Evolutionary conservation across 148 eudicot species (phyloP).

Genomic region (Persicaria maculosa): DNA sequence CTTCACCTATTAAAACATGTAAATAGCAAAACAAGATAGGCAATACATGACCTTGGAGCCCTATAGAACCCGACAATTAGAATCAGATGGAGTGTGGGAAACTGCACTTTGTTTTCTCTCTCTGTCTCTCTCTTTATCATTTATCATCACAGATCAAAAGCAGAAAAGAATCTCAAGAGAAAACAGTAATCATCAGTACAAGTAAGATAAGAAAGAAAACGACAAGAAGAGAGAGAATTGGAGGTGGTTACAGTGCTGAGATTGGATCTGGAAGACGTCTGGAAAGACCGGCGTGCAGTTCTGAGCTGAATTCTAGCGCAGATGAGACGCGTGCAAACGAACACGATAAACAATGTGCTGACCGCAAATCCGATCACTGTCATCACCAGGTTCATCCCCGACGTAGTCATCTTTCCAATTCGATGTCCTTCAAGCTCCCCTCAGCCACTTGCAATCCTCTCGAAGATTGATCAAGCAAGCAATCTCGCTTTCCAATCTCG

Average conservation of each 20-base stretch:
- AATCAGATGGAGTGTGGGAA: background rate
- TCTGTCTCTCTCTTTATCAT: background rate
- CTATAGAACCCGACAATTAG: background rate
- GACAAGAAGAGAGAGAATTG: background rate
- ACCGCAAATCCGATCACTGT: constrained; percentile 84
- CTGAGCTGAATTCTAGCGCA: constrained; percentile 80
- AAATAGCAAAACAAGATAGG: background rate
- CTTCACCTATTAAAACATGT: background rate
- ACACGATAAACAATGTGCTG: constrained; percentile 77
- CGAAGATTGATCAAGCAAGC: background rate
- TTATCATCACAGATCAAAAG: constrained; percentile 3
- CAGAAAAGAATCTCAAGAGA: background rate
- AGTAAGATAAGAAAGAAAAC: background rate
- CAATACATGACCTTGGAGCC: background rate
- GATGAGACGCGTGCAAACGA: constrained; percentile 80
- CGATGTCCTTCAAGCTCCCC: background rate
- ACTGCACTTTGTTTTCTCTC: background rate
- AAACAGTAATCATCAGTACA: background rate
- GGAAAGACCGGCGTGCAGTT: constrained; percentile 47
- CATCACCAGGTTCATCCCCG: constrained; percentile 76
- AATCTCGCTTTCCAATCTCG: background rate
- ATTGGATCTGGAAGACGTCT: constrained; percentile 55
- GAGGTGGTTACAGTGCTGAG: constrained; percentile 44
- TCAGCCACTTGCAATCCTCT: background rate
- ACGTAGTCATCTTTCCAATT: constrained; percentile 34